Evolutionary conservation across 345 rosid genomes (phyloP).

Genomic region (Psidium friedrichsthalianum): DNA sequence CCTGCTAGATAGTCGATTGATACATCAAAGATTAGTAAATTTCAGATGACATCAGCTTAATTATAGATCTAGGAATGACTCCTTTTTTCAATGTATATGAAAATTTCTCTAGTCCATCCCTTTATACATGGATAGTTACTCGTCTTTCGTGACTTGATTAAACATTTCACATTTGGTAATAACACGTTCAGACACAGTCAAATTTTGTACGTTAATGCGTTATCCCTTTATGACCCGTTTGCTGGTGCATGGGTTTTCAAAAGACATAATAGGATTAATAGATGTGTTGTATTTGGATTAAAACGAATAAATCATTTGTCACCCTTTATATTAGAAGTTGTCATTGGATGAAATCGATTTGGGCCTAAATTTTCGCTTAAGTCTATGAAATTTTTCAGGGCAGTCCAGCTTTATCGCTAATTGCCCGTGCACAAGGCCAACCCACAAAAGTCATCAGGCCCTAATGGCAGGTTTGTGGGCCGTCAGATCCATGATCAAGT

Average conservation of each 20-base stretch:
- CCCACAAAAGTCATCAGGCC: not conserved
- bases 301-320: not conserved
- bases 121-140: not conserved
- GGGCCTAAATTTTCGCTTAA: not conserved
- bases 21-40: not conserved
- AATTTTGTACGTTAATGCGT: not conserved
- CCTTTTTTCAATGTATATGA: not conserved
- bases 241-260: not conserved
- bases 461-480: not conserved
- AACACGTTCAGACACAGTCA: not conserved
- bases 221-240: not conserved
- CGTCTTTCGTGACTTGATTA: not conserved
- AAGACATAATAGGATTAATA: not conserved
- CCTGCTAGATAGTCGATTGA: not conserved
- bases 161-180: not conserved
- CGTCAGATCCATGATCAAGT: not conserved
- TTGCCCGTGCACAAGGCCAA: not conserved
- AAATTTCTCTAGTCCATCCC: not conserved
- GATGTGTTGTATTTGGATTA: not conserved
- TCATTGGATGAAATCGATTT: not conserved
- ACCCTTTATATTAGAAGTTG: not conserved
- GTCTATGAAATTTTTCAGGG: too few species aligned
- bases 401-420: not conserved
- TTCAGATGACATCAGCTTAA: not conserved
- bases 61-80: not conserved